Conservation (phyloP, 331 rosid genomes). For the Acacia concinna region DNA sequence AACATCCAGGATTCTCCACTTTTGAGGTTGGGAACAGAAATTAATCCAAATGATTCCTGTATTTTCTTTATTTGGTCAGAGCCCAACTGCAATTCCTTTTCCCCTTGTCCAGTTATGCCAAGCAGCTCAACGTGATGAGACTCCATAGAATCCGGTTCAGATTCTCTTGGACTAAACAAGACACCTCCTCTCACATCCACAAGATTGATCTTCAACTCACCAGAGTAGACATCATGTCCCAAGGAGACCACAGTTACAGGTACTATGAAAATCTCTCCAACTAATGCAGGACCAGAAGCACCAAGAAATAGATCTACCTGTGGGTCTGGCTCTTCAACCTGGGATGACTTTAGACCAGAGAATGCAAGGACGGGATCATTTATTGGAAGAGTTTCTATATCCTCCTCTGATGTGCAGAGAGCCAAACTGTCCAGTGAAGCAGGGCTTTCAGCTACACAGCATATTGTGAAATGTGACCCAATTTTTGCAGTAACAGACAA, state of each 20-base stretch:
- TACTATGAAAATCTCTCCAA: slow-evolving; percentile 80
- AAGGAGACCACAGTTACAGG: slow-evolving; percentile 74
- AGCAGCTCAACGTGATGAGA: slow-evolving; percentile 90
- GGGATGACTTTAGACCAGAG: slow-evolving; percentile 81
- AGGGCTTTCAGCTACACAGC: slow-evolving; percentile 97
- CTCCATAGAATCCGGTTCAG: slow-evolving; percentile 53
- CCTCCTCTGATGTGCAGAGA: slow-evolving; percentile 78
- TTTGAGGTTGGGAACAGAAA: slow-evolving; percentile 81
- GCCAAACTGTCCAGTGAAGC: slow-evolving; percentile 87
- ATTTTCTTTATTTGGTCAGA: slow-evolving; percentile 70
- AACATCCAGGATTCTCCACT: slow-evolving; percentile 85
- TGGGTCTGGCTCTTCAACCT: slow-evolving; percentile 89
- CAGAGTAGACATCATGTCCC: slow-evolving; percentile 76
- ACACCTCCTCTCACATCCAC: slow-evolving; percentile 95
- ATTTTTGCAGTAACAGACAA: slow-evolving; percentile 76
- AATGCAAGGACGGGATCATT: slow-evolving; percentile 88
- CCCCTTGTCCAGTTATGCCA: slow-evolving; percentile 77
- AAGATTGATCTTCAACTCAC: slow-evolving; percentile 93
- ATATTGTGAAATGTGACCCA: slow-evolving; percentile 76
- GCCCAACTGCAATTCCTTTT: slow-evolving; percentile 55
- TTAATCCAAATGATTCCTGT: slow-evolving; percentile 80
- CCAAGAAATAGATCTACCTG: slow-evolving; percentile 74
- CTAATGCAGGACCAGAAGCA: slow-evolving; percentile 81
- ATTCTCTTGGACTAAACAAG: slow-evolving; percentile 90
- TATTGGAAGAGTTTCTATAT: slow-evolving; percentile 61